These are phyloP conservation scores for Rhodotorula mucilaginosa DNA, from an alignment of 1,284 basidiomycete species.

Conservation along the genomic window DNA sequence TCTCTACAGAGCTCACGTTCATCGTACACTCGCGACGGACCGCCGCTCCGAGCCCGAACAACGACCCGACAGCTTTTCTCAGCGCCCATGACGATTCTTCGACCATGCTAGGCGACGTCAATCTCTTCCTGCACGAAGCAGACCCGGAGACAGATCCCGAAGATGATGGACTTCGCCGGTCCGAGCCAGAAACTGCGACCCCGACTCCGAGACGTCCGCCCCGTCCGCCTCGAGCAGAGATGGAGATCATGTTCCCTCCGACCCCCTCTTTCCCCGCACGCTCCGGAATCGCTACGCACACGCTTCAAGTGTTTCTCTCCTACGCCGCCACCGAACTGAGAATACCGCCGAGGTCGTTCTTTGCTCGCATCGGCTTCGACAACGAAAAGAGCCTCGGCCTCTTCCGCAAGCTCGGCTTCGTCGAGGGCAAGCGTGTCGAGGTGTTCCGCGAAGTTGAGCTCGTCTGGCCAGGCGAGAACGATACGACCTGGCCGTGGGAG, in stretches of 20 bases:
- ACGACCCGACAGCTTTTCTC: constrained; percentile 40
- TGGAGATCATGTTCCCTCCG: constrained; percentile 82
- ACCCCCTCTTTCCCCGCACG: constrained; percentile 46
- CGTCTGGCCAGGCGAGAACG: constrained; percentile 36
- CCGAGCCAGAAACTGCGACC: no score
- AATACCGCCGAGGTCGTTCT: constrained; percentile 49
- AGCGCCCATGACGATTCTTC: constrained; percentile 46
- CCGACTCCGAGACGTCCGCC: neutral
- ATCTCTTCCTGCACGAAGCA: constrained; percentile 70
- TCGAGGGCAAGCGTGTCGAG: constrained; percentile 61
- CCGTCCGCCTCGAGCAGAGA: constrained; percentile 54
- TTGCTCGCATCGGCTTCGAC: constrained; percentile 58
- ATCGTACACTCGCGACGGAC: constrained; percentile 64
- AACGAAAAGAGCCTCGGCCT: constrained; percentile 61
- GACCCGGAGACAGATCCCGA: neutral
- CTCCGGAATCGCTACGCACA: constrained; percentile 57
- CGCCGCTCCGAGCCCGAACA: constrained; percentile 1
- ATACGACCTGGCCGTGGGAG: constrained; percentile 20
- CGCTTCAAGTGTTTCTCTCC: constrained; percentile 46
- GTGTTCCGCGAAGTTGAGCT: constrained; percentile 75
- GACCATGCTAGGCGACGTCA: constrained; percentile 88
- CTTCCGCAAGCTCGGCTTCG: constrained; percentile 69
- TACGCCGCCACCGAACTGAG: constrained; percentile 43
- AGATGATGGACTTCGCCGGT: neutral
- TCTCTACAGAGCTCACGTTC: constrained; percentile 73